phyloP scores from a whole-genome alignment of 2,329 filamentous ascomycete genomes.

The Sphaerulina vaccinii region DNA sequence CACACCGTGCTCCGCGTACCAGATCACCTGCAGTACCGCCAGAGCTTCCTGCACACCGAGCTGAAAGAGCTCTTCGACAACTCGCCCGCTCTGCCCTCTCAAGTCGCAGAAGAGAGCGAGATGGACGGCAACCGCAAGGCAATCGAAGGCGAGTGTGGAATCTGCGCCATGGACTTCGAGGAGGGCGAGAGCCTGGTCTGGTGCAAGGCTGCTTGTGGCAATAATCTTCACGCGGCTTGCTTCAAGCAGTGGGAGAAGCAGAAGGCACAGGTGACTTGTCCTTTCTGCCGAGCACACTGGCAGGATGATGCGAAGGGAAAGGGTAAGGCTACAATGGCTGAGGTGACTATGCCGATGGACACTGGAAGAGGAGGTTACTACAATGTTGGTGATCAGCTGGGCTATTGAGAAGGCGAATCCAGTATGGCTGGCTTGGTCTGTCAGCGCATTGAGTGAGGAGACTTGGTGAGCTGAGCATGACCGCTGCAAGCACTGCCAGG shows the following conservation, averaged over 20 bases:
- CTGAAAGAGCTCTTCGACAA: slow-evolving; percentile 55
- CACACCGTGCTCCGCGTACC: slow-evolving; percentile 58
- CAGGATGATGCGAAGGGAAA: slow-evolving; percentile 23
- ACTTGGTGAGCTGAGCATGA: no score
- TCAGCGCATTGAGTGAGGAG: background rate
- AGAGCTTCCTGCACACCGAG: slow-evolving; percentile 60
- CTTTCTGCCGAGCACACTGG: slow-evolving; percentile 35
- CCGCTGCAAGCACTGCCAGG: no score
- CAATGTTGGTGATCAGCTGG: slow-evolving; percentile 36
- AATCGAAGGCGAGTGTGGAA: slow-evolving; percentile 60
- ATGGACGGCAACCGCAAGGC: slow-evolving; percentile 55
- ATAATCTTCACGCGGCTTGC: slow-evolving; percentile 60
- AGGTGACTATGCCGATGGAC: slow-evolving; percentile 20
- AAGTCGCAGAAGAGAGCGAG: slow-evolving; percentile 27
- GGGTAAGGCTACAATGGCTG: slow-evolving; percentile 20
- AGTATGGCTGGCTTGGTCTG: slow-evolving; percentile 13
- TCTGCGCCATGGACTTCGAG: slow-evolving; percentile 60
- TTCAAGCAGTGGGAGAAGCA: slow-evolving; percentile 53
- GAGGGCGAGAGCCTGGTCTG: slow-evolving; percentile 53
- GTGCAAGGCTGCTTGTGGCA: slow-evolving; percentile 60
- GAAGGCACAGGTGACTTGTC: slow-evolving; percentile 32
- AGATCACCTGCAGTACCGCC: slow-evolving; percentile 57
- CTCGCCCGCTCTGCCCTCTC: slow-evolving; percentile 51
- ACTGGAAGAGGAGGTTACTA: slow-evolving; percentile 30
- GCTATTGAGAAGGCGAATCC: no score